A percentile compares a stretch with the other conserved stretches of the same genome.
phyloP scores from a whole-genome alignment of 108 stramenopile species.

The Cylindrotheca fusiformis region DNA sequence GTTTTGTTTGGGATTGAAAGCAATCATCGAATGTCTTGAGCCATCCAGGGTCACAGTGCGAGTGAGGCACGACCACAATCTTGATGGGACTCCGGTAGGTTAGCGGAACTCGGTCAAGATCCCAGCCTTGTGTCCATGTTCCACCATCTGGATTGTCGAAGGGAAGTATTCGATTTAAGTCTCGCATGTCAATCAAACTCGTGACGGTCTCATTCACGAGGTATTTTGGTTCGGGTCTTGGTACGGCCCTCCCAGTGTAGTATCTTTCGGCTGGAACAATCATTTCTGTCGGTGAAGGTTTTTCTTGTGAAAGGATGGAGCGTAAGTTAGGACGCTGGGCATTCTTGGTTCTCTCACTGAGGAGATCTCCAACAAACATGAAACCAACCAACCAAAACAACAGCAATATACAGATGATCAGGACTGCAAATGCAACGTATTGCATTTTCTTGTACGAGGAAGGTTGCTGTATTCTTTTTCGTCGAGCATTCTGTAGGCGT shows the following conservation, averaged over 20 bases:
- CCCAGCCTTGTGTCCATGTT: conserved; percentile 63
- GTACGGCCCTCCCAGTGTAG: background rate
- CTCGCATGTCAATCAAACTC: conserved; percentile 54
- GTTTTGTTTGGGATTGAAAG: conserved; percentile 58
- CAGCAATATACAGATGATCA: conserved; percentile 5
- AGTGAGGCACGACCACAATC: conserved; percentile 61
- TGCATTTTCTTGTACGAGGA: background rate
- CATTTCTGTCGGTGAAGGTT: background rate
- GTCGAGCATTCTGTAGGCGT: background rate
- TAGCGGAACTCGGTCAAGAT: conserved; percentile 35
- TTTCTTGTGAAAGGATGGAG: background rate
- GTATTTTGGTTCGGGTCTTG: conserved; percentile 2
- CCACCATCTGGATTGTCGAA: conserved; percentile 59
- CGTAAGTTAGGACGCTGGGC: background rate
- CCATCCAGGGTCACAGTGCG: conserved; percentile 71
- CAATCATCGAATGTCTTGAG: conserved; percentile 73
- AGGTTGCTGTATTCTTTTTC: background rate
- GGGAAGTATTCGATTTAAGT: conserved; percentile 30
- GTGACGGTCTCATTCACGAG: background rate
- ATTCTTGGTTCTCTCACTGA: too few species aligned
- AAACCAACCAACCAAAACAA: conserved; percentile 19
- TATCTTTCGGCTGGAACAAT: background rate
- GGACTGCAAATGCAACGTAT: background rate
- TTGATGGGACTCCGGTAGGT: conserved; percentile 24
- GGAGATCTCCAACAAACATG: conserved; percentile 1